A percentile compares a stretch with the other conserved stretches of the same genome.
phyloP scores from a whole-genome alignment of 164 flowering plant genomes.

The Umbilicus rupestris region DNA sequence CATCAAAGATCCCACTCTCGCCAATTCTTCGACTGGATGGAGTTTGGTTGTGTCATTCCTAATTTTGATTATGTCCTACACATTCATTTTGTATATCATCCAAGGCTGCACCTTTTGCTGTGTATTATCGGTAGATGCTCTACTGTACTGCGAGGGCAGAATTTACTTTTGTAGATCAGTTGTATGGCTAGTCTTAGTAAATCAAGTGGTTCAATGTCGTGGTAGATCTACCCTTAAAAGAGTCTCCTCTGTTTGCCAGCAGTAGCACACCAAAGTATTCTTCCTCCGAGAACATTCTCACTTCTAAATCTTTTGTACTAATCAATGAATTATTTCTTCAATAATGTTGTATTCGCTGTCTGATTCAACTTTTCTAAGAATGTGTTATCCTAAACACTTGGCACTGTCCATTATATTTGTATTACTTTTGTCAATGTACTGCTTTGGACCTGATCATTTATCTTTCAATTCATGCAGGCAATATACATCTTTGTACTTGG shows the following conservation, averaged over 20 bases:
- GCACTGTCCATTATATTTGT: background rate
- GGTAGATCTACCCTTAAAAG: background rate
- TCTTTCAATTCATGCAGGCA: slow-evolving; percentile 32
- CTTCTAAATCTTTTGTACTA: background rate
- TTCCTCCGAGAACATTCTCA: background rate
- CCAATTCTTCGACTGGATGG: background rate
- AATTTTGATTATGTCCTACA: background rate
- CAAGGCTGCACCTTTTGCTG: background rate
- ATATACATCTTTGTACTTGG: slow-evolving; percentile 70
- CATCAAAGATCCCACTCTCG: background rate
- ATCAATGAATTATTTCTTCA: background rate
- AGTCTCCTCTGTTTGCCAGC: background rate
- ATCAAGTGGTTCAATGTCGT: background rate
- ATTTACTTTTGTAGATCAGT: background rate
- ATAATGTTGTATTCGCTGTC: background rate
- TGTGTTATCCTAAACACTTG: background rate
- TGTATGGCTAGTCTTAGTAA: background rate
- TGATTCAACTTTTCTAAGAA: no score
- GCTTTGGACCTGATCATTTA: background rate
- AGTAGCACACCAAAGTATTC: background rate
- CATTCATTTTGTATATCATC: background rate
- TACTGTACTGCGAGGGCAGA: background rate
- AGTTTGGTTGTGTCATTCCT: background rate
- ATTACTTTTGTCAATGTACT: background rate
- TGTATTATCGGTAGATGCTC: no score